A percentile compares a stretch with the other conserved stretches of the same genome.
Evolutionary conservation across 495 filamentous ascomycete species (phyloP).

Genomic region (Echria macrotheca): DNA sequence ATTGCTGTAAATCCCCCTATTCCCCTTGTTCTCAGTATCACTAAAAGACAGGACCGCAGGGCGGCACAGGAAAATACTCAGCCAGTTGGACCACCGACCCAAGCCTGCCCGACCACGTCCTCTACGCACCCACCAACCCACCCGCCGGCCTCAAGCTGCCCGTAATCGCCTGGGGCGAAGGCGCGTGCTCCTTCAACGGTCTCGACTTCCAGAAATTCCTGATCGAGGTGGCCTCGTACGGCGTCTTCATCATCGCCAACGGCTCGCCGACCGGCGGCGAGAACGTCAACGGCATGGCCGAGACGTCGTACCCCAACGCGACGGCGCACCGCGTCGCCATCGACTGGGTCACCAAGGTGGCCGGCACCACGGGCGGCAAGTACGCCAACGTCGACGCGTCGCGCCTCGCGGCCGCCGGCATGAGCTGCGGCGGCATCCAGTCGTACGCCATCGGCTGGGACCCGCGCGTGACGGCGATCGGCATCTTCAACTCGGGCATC

Average conservation of each 20-base stretch:
- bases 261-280: background rate
- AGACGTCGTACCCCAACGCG: constrained; percentile 1
- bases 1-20: no score
- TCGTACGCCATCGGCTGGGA: background rate
- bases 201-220: background rate
- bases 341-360: no score
- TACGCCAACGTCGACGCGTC: no score
- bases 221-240: constrained; percentile 2
- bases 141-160: background rate
- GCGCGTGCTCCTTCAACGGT: constrained; percentile 4
- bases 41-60: no score
- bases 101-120: constrained; percentile 1
- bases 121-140: background rate
- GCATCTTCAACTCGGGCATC: background rate
- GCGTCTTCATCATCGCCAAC: constrained; percentile 5
- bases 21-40: no score
- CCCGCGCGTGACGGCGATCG: background rate
- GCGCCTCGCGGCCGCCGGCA: no score
- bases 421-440: background rate
- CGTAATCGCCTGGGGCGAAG: constrained; percentile 4
- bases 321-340: background rate
- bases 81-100: no score
- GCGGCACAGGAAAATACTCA: no score
- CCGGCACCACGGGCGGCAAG: no score
- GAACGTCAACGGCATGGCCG: background rate